phyloP scores from a whole-genome alignment of 2,329 filamentous ascomycete species.

The Alternaria sp. region DNA sequence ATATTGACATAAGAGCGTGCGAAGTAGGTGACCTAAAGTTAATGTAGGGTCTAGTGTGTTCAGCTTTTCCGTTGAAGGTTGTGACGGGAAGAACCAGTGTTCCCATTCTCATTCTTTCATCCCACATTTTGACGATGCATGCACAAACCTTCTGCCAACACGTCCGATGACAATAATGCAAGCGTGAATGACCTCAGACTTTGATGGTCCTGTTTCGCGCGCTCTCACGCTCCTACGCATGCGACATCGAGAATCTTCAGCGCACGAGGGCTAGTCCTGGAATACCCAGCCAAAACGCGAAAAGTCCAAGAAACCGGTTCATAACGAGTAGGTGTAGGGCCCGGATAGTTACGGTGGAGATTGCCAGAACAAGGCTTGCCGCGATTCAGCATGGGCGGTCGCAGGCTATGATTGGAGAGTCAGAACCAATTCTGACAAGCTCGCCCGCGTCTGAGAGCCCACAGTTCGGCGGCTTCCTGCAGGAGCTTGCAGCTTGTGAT shows the following conservation, averaged over 20 bases:
- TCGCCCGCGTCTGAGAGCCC: conserved; percentile 8
- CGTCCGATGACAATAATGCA: background rate
- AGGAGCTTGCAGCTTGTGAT: conserved; percentile 19
- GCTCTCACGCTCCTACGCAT: background rate
- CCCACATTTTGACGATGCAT: background rate
- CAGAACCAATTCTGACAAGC: conserved; percentile 1
- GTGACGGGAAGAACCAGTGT: too few species aligned
- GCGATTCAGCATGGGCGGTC: conserved; percentile 3
- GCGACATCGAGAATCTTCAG: background rate
- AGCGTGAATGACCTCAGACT: background rate
- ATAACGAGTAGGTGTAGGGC: background rate
- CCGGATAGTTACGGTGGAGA: conserved; percentile 4
- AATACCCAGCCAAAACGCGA: background rate
- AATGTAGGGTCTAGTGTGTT: too few species aligned
- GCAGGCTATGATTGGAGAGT: conserved; percentile 13
- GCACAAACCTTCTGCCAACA: background rate
- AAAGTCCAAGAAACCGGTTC: background rate
- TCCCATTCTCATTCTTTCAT: background rate
- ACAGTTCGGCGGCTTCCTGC: conserved; percentile 22
- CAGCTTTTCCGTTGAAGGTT: too few species aligned
- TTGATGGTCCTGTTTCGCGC: background rate
- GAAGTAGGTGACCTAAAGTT: too few species aligned
- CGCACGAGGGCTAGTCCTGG: background rate
- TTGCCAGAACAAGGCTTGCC: conserved; percentile 8
- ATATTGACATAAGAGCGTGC: too few species aligned